Evolutionary conservation across 1,284 basidiomycete species (phyloP).

Genomic region (Bjerkandera adusta): DNA sequence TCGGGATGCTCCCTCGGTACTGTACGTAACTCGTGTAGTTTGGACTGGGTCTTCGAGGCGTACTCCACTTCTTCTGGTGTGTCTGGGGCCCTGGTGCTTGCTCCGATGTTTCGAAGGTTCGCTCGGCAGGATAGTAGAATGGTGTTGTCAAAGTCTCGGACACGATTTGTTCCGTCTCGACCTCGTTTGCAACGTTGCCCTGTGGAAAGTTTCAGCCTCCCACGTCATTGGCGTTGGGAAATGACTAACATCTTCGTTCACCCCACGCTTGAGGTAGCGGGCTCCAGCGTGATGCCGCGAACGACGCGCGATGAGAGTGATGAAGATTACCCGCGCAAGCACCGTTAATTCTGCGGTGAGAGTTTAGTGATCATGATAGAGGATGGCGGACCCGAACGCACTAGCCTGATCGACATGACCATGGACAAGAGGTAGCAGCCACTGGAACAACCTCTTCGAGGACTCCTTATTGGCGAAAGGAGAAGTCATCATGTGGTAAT

Average conservation of each 20-base stretch:
- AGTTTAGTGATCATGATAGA: background rate
- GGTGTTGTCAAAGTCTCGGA: constrained; percentile 92
- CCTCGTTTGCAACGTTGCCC: constrained; percentile 99
- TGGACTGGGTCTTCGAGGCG: constrained; percentile 63
- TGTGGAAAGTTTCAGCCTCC: constrained; percentile 29
- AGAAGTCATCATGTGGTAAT: constrained; percentile 84
- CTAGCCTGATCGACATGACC: constrained; percentile 99
- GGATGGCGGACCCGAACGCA: constrained; percentile 40
- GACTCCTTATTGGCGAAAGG: constrained; percentile 44
- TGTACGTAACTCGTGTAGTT: constrained; percentile 95
- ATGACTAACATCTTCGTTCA: constrained; percentile 77
- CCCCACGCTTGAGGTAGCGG: constrained; percentile 92
- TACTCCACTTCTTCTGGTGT: too few relatives aligned
- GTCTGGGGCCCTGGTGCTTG: too few relatives aligned
- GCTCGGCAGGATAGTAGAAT: constrained; percentile 74
- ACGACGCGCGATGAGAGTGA: constrained; percentile 91
- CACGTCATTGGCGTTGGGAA: background rate
- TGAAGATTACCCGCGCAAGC: constrained; percentile 87
- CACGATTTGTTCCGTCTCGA: constrained; percentile 99
- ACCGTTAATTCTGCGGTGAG: constrained; percentile 77
- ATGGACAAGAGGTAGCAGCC: constrained; percentile 93
- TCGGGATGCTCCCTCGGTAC: constrained; percentile 94
- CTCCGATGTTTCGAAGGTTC: too few relatives aligned
- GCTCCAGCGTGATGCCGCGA: constrained; percentile 97
- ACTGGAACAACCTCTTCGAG: constrained; percentile 52